Conservation (phyloP, 1,284 basidiomycete species). For the Ceratobasidium sp. region DNA sequence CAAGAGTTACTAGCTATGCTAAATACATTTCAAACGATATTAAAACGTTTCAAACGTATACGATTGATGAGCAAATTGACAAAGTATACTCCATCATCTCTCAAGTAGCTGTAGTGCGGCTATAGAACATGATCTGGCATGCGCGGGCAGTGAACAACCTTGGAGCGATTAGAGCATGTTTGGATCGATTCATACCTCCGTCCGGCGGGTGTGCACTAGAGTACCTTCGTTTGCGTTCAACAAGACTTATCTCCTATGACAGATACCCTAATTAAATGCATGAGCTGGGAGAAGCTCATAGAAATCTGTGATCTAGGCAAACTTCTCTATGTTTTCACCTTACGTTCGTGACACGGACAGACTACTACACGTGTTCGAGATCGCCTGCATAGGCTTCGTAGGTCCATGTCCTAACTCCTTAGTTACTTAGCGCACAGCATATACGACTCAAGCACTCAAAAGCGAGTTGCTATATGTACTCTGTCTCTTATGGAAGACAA, state of each 20-base stretch:
- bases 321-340: too few species aligned
- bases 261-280: neutral
- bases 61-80: neutral
- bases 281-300: neutral
- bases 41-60: neutral
- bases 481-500: too few species aligned
- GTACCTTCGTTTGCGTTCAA: too few species aligned
- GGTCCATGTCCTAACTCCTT: too few species aligned
- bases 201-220: neutral
- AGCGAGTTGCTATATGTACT: too few species aligned
- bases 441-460: too few species aligned
- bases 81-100: neutral
- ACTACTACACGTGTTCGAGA: too few species aligned
- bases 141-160: slow-evolving; percentile 12
- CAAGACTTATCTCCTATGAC: neutral
- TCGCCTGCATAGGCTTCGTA: too few species aligned
- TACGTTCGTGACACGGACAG: too few species aligned
- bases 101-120: neutral
- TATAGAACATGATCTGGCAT: slow-evolving; percentile 36
- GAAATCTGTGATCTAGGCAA: too few species aligned
- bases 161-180: neutral
- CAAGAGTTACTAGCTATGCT: neutral
- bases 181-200: neutral
- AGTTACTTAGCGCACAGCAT: too few species aligned
- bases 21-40: neutral